These are phyloP conservation scores for Corynespora cassiicola DNA, from an alignment of 2,329 filamentous ascomycete species.

Conservation along the genomic window DNA sequence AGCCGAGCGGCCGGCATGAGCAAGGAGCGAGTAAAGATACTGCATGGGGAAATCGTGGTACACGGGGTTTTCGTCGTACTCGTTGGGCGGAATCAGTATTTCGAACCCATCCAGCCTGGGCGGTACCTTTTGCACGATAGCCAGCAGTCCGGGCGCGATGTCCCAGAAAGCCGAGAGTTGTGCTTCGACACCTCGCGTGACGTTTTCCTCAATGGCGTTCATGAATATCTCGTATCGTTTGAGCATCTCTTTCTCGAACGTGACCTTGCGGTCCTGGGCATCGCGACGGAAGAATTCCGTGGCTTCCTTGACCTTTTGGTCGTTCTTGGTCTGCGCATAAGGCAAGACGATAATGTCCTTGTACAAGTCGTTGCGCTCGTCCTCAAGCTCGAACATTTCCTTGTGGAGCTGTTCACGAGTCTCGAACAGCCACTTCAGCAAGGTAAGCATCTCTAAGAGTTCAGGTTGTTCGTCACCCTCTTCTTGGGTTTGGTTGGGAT, in stretches of 20 bases:
- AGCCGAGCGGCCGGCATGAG: slow-evolving; percentile 88
- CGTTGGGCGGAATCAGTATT: slow-evolving; percentile 77
- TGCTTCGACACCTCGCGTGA: slow-evolving; percentile 84
- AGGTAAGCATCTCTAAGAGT: slow-evolving; percentile 88
- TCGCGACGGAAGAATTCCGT: slow-evolving; percentile 84
- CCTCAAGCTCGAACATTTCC: slow-evolving; percentile 82
- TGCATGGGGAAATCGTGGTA: slow-evolving; percentile 85
- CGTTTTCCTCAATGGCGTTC: slow-evolving; percentile 80
- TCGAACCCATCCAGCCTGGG: slow-evolving; percentile 64
- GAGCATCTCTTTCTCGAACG: slow-evolving; percentile 74
- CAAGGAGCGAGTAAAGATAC: slow-evolving; percentile 85
- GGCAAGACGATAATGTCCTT: slow-evolving; percentile 82
- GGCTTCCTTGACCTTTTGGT: slow-evolving; percentile 80
- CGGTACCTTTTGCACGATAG: slow-evolving; percentile 82
- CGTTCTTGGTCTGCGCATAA: slow-evolving; percentile 75
- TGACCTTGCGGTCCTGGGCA: slow-evolving; percentile 71
- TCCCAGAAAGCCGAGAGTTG: slow-evolving; percentile 98
- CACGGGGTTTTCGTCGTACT: slow-evolving; percentile 84
- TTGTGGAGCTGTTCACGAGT: slow-evolving; percentile 86
- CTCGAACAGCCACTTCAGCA: slow-evolving; percentile 97
- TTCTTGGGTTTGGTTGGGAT: slow-evolving; percentile 86
- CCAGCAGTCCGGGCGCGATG: slow-evolving; percentile 82
- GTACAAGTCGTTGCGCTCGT: slow-evolving; percentile 86
- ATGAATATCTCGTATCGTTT: slow-evolving; percentile 79
- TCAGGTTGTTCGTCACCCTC: slow-evolving; percentile 96